Conservation (phyloP, 306 rosid species). For the Malus fusca region DNA sequence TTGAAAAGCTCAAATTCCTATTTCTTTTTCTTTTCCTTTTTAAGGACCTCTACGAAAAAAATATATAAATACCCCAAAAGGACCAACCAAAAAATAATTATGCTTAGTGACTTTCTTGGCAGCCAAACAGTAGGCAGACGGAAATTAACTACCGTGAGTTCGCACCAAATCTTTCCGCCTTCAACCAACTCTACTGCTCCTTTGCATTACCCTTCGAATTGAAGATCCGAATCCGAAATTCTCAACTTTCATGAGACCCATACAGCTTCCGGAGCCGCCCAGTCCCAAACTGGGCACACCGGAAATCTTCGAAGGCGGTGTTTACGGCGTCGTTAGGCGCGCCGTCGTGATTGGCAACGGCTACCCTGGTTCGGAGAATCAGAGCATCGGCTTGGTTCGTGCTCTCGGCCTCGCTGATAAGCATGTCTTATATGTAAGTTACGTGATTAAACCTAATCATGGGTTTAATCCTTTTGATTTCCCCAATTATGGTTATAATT, state of each 20-base stretch:
- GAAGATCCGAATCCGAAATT: neutral
- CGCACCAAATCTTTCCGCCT: neutral
- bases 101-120: neutral
- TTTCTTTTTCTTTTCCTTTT: too few species aligned
- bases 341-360: conserved; percentile 88
- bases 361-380: conserved; percentile 65
- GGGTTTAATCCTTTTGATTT: neutral
- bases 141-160: conserved; percentile 13
- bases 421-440: conserved; percentile 55
- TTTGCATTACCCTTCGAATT: neutral
- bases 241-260: conserved; percentile 47
- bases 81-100: neutral
- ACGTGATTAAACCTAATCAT: neutral
- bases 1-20: too few species aligned
- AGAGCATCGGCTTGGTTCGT: conserved; percentile 79
- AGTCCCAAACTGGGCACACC: conserved; percentile 56
- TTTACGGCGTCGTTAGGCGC: conserved; percentile 64
- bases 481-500: neutral
- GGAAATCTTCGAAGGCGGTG: conserved; percentile 85
- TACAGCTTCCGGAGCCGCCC: conserved; percentile 73
- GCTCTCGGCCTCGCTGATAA: conserved; percentile 81
- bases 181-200: neutral
- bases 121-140: neutral
- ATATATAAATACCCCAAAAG: neutral
- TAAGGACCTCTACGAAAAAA: too few species aligned